phyloP scores from a whole-genome alignment of 2,329 filamentous ascomycete genomes.

The Teratosphaeria zuluensis region DNA sequence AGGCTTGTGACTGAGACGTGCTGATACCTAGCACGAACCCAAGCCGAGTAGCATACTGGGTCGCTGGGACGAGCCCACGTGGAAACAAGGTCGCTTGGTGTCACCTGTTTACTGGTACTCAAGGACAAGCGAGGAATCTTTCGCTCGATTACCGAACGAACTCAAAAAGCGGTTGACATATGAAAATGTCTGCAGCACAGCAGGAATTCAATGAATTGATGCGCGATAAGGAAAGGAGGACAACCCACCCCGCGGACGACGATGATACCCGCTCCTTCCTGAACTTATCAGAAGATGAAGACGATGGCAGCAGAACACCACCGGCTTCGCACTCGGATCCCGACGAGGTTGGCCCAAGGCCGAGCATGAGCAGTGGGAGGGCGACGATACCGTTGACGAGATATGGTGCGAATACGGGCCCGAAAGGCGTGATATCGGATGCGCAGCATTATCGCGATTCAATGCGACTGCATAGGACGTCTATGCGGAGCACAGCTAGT shows the following conservation, averaged over 20 bases:
- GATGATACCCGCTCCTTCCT: slow-evolving; percentile 28
- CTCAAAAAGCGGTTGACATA: background rate
- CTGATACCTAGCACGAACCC: background rate
- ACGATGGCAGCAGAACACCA: slow-evolving; percentile 11
- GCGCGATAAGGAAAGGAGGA: slow-evolving; percentile 35
- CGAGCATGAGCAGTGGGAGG: slow-evolving; percentile 33
- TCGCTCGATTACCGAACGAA: background rate
- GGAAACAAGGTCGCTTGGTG: background rate
- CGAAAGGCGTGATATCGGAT: slow-evolving; percentile 81
- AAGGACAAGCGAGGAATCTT: background rate
- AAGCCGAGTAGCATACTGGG: background rate
- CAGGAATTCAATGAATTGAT: slow-evolving; percentile 44
- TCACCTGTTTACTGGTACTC: background rate
- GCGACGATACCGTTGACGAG: slow-evolving; percentile 49
- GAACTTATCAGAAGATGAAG: slow-evolving; percentile 36
- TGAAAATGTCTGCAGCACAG: slow-evolving; percentile 39
- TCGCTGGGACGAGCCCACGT: background rate
- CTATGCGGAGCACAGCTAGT: slow-evolving; percentile 14
- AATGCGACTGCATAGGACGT: slow-evolving; percentile 18
- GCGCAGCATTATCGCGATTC: slow-evolving; percentile 57
- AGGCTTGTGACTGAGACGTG: background rate
- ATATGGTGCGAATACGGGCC: slow-evolving; percentile 63
- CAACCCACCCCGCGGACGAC: slow-evolving; percentile 42
- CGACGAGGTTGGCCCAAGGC: slow-evolving; percentile 16
- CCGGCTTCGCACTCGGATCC: slow-evolving; percentile 55